Evolutionary conservation across 2,329 filamentous ascomycete genomes (phyloP).

Genomic region (Aspergillus sp.): DNA sequence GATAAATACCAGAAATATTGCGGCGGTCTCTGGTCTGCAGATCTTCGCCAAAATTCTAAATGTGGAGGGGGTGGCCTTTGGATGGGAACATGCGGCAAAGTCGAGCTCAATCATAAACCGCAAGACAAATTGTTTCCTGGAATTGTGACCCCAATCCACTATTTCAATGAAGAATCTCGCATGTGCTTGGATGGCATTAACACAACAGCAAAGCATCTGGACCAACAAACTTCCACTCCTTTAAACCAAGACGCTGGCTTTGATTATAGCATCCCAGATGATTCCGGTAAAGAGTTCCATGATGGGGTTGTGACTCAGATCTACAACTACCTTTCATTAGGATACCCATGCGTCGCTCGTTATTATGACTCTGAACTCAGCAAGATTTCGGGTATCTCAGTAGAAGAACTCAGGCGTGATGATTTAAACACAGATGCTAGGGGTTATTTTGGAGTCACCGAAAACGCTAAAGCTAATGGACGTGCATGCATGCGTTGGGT

Average conservation of each 20-base stretch:
- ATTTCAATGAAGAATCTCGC: not conserved
- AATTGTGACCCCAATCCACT: conserved; percentile 18
- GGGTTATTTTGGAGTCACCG: conserved; percentile 63
- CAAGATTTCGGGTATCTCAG: conserved; percentile 67
- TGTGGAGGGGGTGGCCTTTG: conserved; percentile 33
- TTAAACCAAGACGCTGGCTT: not conserved
- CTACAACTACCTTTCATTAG: conserved; percentile 92
- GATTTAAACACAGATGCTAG: conserved; percentile 62
- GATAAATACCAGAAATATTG: conserved; percentile 46
- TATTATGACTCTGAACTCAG: conserved; percentile 80
- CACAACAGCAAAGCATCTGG: not conserved
- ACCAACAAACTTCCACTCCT: not conserved
- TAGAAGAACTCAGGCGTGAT: conserved; percentile 66
- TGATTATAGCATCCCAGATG: conserved; percentile 28
- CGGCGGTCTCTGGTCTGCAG: conserved; percentile 68
- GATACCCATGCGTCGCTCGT: conserved; percentile 80
- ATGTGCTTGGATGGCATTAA: not conserved
- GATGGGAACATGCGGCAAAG: conserved; percentile 38
- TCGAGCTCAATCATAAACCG: conserved; percentile 6
- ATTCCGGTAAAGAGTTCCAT: conserved; percentile 63
- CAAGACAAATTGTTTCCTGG: conserved; percentile 13
- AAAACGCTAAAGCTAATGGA: conserved; percentile 44
- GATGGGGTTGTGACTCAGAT: conserved; percentile 90
- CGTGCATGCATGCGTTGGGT: conserved; percentile 69
- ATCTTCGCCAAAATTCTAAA: conserved; percentile 48